Evolutionary conservation across 495 filamentous ascomycete genomes (phyloP).

Genomic region (Penicillium canariense): DNA sequence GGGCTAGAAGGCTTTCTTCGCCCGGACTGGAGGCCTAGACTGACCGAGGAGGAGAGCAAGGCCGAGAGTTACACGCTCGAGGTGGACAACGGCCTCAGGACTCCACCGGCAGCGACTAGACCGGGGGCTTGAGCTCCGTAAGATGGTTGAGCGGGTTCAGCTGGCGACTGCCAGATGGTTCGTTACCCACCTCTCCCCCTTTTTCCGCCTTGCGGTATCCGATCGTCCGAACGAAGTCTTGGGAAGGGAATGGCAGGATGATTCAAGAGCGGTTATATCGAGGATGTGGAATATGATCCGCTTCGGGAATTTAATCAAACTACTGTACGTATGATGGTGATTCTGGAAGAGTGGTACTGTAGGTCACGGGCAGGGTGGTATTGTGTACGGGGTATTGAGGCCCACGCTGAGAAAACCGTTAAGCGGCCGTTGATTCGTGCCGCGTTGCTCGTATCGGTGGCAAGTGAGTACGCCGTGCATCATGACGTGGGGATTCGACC

Average conservation of each 20-base stretch:
- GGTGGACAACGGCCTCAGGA: constrained; percentile 1
- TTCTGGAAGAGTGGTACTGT: background rate
- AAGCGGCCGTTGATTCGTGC: background rate
- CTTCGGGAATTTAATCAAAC: too few relatives aligned
- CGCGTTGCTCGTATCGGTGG: constrained; percentile 4
- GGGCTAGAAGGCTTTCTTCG: background rate
- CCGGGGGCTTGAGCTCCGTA: constrained; percentile 5
- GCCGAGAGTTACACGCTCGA: background rate
- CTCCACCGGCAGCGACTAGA: constrained; percentile 7
- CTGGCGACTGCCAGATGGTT: too few relatives aligned
- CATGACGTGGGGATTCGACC: constrained; percentile 1
- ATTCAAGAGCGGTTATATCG: too few relatives aligned
- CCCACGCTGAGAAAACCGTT: background rate
- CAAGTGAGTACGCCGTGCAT: constrained; percentile 16
- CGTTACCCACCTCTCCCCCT: background rate
- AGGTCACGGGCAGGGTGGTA: background rate
- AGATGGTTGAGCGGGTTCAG: background rate
- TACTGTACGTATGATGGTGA: too few relatives aligned
- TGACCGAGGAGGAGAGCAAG: background rate
- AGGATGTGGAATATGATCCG: too few relatives aligned
- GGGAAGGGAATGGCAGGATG: background rate
- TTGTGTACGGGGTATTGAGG: background rate
- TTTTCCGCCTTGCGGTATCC: too few relatives aligned
- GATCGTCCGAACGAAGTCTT: background rate
- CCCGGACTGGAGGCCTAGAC: background rate